Percentiles rank a stretch among this genome's conserved stretches.
These are phyloP conservation scores for Magnaporthiopsis rhizophila DNA, from an alignment of 2,329 filamentous ascomycete species.

Conservation along the genomic window DNA sequence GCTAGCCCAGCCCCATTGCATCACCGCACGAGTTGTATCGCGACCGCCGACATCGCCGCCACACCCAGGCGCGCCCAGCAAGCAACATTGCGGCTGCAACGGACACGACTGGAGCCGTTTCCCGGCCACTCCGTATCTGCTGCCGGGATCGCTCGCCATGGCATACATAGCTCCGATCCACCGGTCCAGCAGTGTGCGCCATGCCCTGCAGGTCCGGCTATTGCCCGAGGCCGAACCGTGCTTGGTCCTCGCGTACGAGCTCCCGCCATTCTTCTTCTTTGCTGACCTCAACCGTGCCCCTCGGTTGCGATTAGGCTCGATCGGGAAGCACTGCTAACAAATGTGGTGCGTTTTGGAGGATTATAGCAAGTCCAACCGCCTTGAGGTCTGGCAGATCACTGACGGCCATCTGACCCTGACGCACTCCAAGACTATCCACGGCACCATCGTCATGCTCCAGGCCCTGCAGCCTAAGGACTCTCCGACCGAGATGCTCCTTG, in stretches of 20 bases:
- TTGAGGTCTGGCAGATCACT: conserved; percentile 72
- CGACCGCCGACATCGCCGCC: not conserved
- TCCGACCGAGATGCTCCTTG: conserved; percentile 75
- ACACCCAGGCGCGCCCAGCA: not conserved
- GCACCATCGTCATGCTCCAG: conserved; percentile 78
- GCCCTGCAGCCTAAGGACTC: conserved; percentile 68
- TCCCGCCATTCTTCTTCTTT: not conserved
- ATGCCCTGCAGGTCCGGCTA: conserved; percentile 76
- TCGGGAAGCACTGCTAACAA: conserved; percentile 19
- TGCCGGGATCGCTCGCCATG: conserved; percentile 46
- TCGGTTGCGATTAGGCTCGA: not conserved
- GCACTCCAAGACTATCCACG: conserved; percentile 68
- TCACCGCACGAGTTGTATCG: not conserved
- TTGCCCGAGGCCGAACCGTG: conserved; percentile 68
- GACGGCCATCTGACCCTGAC: conserved; percentile 57
- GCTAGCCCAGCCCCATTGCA: not conserved
- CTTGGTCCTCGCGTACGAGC: conserved; percentile 75
- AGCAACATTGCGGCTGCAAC: not conserved
- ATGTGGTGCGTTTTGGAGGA: no score
- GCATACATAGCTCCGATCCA: conserved; percentile 94
- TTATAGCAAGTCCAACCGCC: conserved; percentile 68
- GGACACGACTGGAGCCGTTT: not conserved
- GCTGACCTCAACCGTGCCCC: not conserved
- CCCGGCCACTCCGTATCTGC: not conserved
- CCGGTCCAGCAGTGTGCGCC: conserved; percentile 79